Base-by-base conservation (phyloP, 1,284 basidiomycete genomes). In the Mycena sp. region DNA sequence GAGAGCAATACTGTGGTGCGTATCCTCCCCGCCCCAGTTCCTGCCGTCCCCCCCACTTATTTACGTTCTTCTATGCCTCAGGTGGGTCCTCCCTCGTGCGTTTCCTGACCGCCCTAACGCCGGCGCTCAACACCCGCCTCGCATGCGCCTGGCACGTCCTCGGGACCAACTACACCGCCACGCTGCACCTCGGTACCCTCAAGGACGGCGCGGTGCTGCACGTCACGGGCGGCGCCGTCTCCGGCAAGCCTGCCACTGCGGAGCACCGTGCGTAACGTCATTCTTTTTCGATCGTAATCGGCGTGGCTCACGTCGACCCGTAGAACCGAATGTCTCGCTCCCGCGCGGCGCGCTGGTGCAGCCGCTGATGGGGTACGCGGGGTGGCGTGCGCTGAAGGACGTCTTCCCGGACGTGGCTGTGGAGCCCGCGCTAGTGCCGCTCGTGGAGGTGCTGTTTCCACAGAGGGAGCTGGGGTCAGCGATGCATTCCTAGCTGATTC, bases 391-490 rank as follows among this genome's bases (percentile, higher is more conserved):
- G 29, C 46, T 58, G 35, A 58, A 44, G 49, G 28, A 58, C n/a
- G n/a, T n/a, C n/a, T n/a, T n/a, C n/a, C n/a, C n/a, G 49, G 28
- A 58, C 48, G 38, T 58, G 16, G 38, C 38, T 30, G 38, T 58
- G 38, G 57, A 58, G 48, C 7, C 28, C 14, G 49, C 40, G 9
- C 26, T 51, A 0, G 16, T 58, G 19, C 48, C 48, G 40, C 35
- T 51, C 21, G 57, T 51, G 30, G 48, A 51, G 7, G 57, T 58
- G 26, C 57, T 59, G 6, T 59, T 59, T n/a, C 56, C 57, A 26
- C 38, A 30, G 28, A 21, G 56, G 21, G 21, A 23, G 10, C 10
- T 58, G 5, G 32, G 30, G 40, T n/a, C 56, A n/a, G 32, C 30
- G 23, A n/a, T 56, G 43, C 37, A 46, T 28, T 16, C 28, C 12